Percentiles rank a stretch among this genome's conserved stretches.
Conservation (phyloP, 108 stramenopile genomes). For the Pseudonitzschia delicatissima region DNA sequence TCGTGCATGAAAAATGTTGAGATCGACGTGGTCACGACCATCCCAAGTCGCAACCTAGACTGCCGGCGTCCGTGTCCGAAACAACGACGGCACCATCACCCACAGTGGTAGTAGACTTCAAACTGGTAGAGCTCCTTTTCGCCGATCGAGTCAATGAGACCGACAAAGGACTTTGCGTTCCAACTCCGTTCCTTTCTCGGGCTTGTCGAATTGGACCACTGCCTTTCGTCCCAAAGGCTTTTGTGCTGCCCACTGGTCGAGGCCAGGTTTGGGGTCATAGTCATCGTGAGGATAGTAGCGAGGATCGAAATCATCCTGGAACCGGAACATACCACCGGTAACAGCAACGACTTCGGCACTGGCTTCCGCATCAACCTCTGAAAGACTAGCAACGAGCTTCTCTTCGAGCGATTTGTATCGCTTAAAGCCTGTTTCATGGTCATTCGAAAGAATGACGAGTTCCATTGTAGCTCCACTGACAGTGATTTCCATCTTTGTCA, state of each 20-base stretch:
- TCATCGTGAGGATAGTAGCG: neutral
- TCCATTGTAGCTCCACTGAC: constrained; percentile 16
- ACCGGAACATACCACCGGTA: constrained; percentile 24
- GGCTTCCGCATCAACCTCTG: neutral
- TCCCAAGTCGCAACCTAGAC: constrained; percentile 31
- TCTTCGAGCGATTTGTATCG: constrained; percentile 6
- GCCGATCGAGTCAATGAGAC: neutral
- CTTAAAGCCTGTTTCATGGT: neutral
- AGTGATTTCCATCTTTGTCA: constrained; percentile 18
- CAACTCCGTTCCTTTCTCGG: neutral
- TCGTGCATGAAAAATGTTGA: constrained; percentile 29
- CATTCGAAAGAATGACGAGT: constrained; percentile 18
- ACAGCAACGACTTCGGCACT: constrained; percentile 13
- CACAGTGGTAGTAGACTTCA: constrained; percentile 7
- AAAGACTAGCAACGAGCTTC: neutral
- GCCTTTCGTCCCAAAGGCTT: constrained; percentile 61
- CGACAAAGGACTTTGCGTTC: neutral
- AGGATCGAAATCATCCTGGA: constrained; percentile 17
- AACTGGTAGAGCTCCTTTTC: neutral
- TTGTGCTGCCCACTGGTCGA: constrained; percentile 63
- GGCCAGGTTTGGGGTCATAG: constrained; percentile 23
- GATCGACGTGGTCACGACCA: constrained; percentile 29
- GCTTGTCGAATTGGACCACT: constrained; percentile 48
- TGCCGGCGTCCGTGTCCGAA: constrained; percentile 18
- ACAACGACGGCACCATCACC: constrained; percentile 27